Percentiles rank a stretch among this genome's conserved stretches.
Conservation (phyloP, 148 eudicot genomes). For the Camellia granthamiana region DNA sequence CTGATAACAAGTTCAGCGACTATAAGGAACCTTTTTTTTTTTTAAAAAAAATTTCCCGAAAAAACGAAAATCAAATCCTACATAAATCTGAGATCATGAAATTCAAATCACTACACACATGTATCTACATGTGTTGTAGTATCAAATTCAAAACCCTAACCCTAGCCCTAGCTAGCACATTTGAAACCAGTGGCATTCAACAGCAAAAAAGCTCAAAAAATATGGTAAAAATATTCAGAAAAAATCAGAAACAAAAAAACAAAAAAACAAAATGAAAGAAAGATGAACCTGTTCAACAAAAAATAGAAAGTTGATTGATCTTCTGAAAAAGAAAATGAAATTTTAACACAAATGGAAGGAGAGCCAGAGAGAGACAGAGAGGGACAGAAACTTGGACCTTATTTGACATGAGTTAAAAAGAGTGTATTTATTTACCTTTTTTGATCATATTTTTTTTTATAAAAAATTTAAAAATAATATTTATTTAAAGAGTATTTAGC, state of each 20-base stretch:
- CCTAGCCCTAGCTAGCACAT: constrained; percentile 12
- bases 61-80: not conserved
- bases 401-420: not conserved
- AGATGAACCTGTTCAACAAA: not conserved
- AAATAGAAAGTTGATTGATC: not conserved
- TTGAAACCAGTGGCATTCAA: not conserved
- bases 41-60: not conserved
- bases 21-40: not conserved
- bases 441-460: too few species aligned
- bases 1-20: not conserved
- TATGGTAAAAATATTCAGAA: not conserved
- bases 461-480: too few species aligned
- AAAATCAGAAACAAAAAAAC: not conserved
- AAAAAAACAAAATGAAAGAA: not conserved
- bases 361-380: not conserved
- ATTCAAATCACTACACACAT: not conserved
- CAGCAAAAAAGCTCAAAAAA: not conserved
- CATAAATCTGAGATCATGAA: not conserved
- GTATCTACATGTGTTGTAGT: not conserved
- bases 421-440: too few species aligned
- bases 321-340: constrained; percentile 1
- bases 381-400: not conserved
- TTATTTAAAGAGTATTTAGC: too few species aligned
- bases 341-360: not conserved
- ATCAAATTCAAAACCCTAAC: constrained; percentile 11